Conservation (phyloP, 176 grass and related monocot species). For the Oryza officinalis region DNA sequence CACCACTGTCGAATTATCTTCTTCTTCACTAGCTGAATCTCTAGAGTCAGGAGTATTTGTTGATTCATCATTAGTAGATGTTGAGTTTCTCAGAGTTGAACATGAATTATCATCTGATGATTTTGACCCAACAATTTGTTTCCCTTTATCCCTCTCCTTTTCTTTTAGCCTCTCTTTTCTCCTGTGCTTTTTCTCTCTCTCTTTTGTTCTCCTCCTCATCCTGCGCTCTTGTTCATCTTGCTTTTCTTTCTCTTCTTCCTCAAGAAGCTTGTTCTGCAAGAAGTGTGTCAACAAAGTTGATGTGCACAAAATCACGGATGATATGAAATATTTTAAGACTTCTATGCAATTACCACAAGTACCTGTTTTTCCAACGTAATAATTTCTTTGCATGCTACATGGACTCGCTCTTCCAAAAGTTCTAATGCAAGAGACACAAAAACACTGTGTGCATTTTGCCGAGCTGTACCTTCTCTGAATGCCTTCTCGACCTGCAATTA, state of each 20-base stretch:
- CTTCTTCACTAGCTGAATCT: conserved; percentile 57
- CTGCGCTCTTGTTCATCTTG: conserved; percentile 89
- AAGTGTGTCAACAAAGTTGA: conserved; percentile 18
- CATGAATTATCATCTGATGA: conserved; percentile 34
- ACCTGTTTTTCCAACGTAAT: conserved; percentile 98
- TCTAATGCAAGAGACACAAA: conserved; percentile 77
- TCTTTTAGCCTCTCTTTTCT: conserved; percentile 94
- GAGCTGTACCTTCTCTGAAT: conserved; percentile 86
- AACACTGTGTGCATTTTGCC: conserved; percentile 82
- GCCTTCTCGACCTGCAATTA: conserved; percentile 85
- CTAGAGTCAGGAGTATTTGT: conserved; percentile 38
- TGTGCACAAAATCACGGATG: conserved; percentile 17
- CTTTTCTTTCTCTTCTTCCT: conserved; percentile 98
- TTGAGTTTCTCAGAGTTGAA: conserved; percentile 46
- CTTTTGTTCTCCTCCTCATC: conserved; percentile 80
- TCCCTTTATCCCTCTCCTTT: conserved; percentile 76
- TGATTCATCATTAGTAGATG: conserved; percentile 44
- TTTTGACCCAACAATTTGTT: conserved; percentile 45
- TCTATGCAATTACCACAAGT: conserved; percentile 35
- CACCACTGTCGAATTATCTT: conserved; percentile 32
- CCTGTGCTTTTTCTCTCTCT: conserved; percentile 90
- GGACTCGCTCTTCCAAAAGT: conserved; percentile 75
- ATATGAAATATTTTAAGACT: background rate
- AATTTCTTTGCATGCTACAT: conserved; percentile 96
- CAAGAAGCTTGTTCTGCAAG: conserved; percentile 83